Evolutionary conservation across 805 yeast genomes (phyloP).

Genomic region (Ogataea trehaloabstinens): DNA sequence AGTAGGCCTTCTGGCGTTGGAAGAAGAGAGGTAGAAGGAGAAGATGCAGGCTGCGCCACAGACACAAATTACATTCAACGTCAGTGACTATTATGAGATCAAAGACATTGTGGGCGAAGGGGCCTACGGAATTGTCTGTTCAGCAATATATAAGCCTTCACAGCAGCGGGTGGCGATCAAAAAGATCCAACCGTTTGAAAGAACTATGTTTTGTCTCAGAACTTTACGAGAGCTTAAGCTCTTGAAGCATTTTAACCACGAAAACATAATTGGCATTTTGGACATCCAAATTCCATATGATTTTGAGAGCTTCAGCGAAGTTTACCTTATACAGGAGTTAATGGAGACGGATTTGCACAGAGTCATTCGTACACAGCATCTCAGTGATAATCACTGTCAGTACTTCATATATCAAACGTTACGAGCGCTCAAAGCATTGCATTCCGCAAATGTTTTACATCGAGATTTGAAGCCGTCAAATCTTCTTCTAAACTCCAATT

Average conservation of each 20-base stretch:
- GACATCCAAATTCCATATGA: slow-evolving; percentile 84
- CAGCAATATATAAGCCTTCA: slow-evolving; percentile 83
- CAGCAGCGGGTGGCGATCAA: slow-evolving; percentile 92
- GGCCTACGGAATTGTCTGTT: slow-evolving; percentile 92
- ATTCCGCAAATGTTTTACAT: slow-evolving; percentile 91
- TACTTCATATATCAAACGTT: slow-evolving; percentile 89
- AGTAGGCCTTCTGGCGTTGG: background rate
- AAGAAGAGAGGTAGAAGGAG: background rate
- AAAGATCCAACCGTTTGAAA: slow-evolving; percentile 88
- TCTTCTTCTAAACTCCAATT: slow-evolving; percentile 80
- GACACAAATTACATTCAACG: slow-evolving; percentile 61
- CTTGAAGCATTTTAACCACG: slow-evolving; percentile 87
- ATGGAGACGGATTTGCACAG: slow-evolving; percentile 88
- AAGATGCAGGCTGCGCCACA: slow-evolving; percentile 13
- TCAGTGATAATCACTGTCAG: slow-evolving; percentile 91
- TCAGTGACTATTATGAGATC: slow-evolving; percentile 82
- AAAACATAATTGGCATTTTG: slow-evolving; percentile 83
- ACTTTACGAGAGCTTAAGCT: slow-evolving; percentile 88
- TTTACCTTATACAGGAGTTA: slow-evolving; percentile 81
- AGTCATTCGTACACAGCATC: slow-evolving; percentile 75
- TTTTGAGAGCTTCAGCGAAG: slow-evolving; percentile 78
- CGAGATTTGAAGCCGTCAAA: slow-evolving; percentile 92
- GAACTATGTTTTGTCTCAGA: slow-evolving; percentile 83
- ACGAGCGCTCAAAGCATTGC: slow-evolving; percentile 86
- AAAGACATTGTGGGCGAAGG: slow-evolving; percentile 90